phyloP scores from a whole-genome alignment of 768 basidiomycete genomes.

The Tylopilus felleus region DNA sequence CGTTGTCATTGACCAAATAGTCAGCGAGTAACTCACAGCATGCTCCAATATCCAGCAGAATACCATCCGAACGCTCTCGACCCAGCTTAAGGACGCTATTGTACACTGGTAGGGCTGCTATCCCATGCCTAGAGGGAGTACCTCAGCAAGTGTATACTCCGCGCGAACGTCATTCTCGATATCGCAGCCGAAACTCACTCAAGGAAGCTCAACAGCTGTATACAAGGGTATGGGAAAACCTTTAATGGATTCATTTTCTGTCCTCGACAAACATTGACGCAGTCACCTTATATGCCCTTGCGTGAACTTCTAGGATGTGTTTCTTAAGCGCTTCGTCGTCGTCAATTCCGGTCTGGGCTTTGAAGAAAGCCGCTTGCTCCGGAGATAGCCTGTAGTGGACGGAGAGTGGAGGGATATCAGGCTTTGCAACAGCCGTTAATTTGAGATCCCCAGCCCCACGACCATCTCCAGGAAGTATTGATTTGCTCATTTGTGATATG shows the following conservation, averaged over 20 bases:
- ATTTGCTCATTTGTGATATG: neutral
- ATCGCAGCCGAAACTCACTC: constrained; percentile 5
- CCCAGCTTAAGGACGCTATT: constrained; percentile 33
- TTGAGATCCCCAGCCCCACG: neutral
- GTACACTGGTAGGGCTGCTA: constrained; percentile 14
- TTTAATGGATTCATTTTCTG: neutral
- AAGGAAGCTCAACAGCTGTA: constrained; percentile 23
- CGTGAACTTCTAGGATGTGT: constrained; percentile 30
- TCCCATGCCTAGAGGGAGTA: constrained; percentile 2
- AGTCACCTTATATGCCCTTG: constrained; percentile 16
- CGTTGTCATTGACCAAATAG: neutral
- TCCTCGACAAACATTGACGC: neutral
- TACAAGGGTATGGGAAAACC: constrained; percentile 30
- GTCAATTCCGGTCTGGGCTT: constrained; percentile 26
- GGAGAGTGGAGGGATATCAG: neutral
- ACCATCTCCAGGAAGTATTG: too few species aligned
- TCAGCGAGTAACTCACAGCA: constrained; percentile 32
- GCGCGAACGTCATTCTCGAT: neutral
- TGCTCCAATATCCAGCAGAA: constrained; percentile 44
- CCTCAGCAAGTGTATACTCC: neutral
- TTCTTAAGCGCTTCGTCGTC: constrained; percentile 25
- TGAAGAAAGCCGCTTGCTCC: constrained; percentile 22
- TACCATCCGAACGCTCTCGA: constrained; percentile 31
- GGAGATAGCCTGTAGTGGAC: neutral
- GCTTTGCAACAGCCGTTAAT: neutral